These are phyloP conservation scores for Tylopilus plumbeoviolaceoides DNA, from an alignment of 768 basidiomycete genomes.

Conservation along the genomic window DNA sequence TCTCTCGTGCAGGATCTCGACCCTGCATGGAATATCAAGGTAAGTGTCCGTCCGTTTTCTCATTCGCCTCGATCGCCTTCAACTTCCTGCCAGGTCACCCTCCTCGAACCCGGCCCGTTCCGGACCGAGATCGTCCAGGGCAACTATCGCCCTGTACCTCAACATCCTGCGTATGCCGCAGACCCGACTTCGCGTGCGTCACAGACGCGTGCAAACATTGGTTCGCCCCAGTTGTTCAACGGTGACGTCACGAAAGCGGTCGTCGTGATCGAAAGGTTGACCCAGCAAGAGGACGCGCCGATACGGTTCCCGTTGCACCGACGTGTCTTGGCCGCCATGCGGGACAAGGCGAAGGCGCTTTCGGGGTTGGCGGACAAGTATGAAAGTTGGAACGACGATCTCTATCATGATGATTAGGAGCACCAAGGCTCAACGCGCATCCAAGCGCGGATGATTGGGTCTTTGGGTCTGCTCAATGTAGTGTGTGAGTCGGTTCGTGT, in stretches of 20 bases:
- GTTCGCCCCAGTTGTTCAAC: background rate
- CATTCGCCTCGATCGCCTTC: background rate
- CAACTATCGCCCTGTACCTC: background rate
- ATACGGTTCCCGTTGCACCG: constrained; percentile 15
- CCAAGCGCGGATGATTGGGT: background rate
- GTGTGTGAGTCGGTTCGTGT: background rate
- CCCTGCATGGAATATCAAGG: constrained; percentile 1
- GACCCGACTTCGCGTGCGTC: constrained; percentile 3
- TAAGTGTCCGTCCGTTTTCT: background rate
- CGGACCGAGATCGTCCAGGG: constrained; percentile 9
- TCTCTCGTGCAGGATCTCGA: constrained; percentile 1
- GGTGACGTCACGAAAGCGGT: constrained; percentile 15
- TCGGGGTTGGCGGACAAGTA: constrained; percentile 8
- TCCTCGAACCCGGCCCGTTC: constrained; percentile 17
- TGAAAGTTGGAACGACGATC: constrained; percentile 16
- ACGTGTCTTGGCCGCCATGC: constrained; percentile 1
- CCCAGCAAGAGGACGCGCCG: constrained; percentile 14
- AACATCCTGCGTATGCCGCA: constrained; percentile 18
- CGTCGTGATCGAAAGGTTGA: constrained; percentile 13
- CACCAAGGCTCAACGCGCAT: background rate
- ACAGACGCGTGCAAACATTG: constrained; percentile 3
- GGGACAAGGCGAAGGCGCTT: constrained; percentile 14
- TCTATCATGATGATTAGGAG: constrained; percentile 8
- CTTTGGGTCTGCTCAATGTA: background rate
- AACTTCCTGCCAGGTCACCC: constrained; percentile 8